phyloP scores from a whole-genome alignment of 2,329 filamentous ascomycete species.

The Teratosphaeria nubilosa region DNA sequence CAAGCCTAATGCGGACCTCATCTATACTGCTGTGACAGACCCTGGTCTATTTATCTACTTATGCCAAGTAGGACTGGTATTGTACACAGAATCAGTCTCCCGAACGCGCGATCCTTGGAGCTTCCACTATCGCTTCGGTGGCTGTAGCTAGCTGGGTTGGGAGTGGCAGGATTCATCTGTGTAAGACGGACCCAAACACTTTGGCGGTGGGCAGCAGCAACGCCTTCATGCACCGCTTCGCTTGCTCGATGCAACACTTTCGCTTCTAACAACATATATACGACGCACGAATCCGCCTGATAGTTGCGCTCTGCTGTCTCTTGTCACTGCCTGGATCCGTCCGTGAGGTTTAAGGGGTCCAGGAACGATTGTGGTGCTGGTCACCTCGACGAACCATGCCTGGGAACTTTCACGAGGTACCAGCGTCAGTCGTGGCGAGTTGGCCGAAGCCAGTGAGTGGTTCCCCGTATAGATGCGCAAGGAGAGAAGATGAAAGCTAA shows the following conservation, averaged over 20 bases:
- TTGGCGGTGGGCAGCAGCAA: background rate
- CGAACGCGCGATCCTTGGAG: background rate
- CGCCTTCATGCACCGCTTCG: background rate
- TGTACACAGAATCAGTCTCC: background rate
- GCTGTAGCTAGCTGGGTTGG: background rate
- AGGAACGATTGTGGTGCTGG: background rate
- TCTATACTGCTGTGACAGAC: background rate
- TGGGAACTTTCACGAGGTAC: conserved; percentile 14
- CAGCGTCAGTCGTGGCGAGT: conserved; percentile 8
- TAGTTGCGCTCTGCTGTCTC: background rate
- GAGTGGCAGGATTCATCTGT: background rate
- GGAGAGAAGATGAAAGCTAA: background rate
- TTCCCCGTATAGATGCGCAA: background rate
- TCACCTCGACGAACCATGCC: conserved; percentile 5
- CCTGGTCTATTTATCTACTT: background rate
- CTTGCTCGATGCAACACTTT: background rate
- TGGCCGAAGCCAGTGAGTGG: conserved; percentile 13
- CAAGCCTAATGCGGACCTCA: background rate
- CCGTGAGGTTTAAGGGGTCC: background rate
- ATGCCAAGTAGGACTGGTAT: background rate
- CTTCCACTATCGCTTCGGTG: background rate
- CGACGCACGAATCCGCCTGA: background rate
- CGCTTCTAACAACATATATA: background rate
- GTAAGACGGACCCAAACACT: background rate
- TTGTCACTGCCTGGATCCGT: background rate